Percentiles rank a stretch among this genome's conserved stretches.
Evolutionary conservation across 495 filamentous ascomycete genomes (phyloP).

Genomic region (Penicillium maclennaniae): DNA sequence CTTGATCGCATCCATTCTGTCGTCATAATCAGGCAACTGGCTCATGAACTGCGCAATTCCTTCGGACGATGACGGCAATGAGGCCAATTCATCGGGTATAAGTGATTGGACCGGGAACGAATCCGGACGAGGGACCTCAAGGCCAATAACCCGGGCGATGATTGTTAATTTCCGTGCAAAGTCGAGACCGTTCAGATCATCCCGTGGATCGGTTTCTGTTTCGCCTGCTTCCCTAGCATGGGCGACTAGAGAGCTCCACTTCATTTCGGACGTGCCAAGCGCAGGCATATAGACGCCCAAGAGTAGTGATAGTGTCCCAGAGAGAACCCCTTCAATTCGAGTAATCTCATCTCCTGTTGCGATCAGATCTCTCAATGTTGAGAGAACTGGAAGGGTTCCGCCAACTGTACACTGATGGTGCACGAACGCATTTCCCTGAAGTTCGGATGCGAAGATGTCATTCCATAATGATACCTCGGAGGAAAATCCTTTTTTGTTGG

Average conservation of each 20-base stretch:
- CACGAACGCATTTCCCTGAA: slow-evolving; percentile 62
- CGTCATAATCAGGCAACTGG: slow-evolving; percentile 67
- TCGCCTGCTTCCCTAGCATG: slow-evolving; percentile 88
- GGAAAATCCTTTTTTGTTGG: slow-evolving; percentile 97
- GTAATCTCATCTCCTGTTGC: slow-evolving; percentile 83
- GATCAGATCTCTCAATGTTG: slow-evolving; percentile 82
- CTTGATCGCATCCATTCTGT: slow-evolving; percentile 74
- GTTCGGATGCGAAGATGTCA: slow-evolving; percentile 67
- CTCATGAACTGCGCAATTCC: slow-evolving; percentile 67
- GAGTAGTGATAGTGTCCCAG: slow-evolving; percentile 74
- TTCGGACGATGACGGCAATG: slow-evolving; percentile 51
- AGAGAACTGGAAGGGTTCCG: slow-evolving; percentile 86
- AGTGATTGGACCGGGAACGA: slow-evolving; percentile 83
- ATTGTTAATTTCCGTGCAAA: slow-evolving; percentile 93
- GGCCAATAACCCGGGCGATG: slow-evolving; percentile 73
- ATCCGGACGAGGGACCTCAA: slow-evolving; percentile 70
- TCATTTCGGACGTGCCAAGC: slow-evolving; percentile 44
- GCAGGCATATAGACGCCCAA: slow-evolving; percentile 42
- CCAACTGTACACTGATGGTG: slow-evolving; percentile 94
- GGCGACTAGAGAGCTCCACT: slow-evolving; percentile 79
- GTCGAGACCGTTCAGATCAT: slow-evolving; percentile 91
- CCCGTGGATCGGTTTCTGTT: slow-evolving; percentile 90
- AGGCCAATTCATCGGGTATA: slow-evolving; percentile 75
- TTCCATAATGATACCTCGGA: slow-evolving; percentile 71
- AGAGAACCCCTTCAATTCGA: slow-evolving; percentile 94